Evolutionary conservation across 148 eudicot genomes (phyloP), one percentile per base, ranked within the genome.

Genomic region (Salicornia ramosissima): DNA sequence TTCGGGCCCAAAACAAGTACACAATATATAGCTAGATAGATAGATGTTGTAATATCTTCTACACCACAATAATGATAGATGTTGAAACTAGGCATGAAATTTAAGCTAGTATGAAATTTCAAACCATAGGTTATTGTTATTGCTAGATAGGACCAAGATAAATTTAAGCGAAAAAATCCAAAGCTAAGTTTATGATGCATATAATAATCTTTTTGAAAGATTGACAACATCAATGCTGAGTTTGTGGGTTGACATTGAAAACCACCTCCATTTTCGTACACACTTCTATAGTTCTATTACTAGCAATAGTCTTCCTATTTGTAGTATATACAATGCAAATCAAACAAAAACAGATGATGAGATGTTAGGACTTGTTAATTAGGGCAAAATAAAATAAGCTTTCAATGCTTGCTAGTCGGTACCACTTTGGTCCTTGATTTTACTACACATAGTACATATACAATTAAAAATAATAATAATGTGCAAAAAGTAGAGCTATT

Each of bases 361-460:
- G 24, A 42, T 63, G 50, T 24, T 63, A 39, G 67, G 50, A 24
- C 67, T 63, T 63, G 50, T 63, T 63, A 39, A 40, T 63, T 22
- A 24, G 31, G 50, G 50, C 67, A 39, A 24, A 34, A 59, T 2
- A 60, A n/a, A 11, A 40, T 3, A 39, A 24, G 67, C 49, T 63
- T 63, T 63, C 21, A 63, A 21, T 63, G 67, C 67, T 63, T 62
- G 2, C 19, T 42, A 39, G 30, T 63, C 40, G 31, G 67, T 63
- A 13, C 67, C 19, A 63, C 67, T 7, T 63, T 36, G 10, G 43
- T 24, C 50, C 67, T 40, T n/a, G 4, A 0, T 22, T 63, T 63
- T 63, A 63, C 50, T 24, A 13, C 67, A 40, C 50, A 24, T 22
- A 25, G 7, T 63, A 21, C 14, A 34, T 11, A 45, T n/a, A 10